A percentile compares a stretch with the other conserved stretches of the same genome.
These are phyloP conservation scores for Calonectria crousiana DNA, from an alignment of 2,329 filamentous ascomycete species.

Conservation along the genomic window DNA sequence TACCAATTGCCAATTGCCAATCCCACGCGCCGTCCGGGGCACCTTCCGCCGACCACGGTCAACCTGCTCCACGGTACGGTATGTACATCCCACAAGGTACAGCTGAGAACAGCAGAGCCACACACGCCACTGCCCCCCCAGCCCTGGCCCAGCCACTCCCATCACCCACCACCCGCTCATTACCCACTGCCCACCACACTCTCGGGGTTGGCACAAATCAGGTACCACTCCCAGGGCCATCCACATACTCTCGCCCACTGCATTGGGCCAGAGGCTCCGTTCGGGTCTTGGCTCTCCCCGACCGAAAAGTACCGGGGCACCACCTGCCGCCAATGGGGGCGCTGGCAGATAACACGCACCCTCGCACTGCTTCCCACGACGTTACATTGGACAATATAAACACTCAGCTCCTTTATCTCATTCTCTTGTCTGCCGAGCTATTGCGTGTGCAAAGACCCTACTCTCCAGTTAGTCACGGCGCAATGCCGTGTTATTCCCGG, in stretches of 20 bases:
- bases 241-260: not conserved
- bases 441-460: not conserved
- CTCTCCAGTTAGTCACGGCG: not conserved
- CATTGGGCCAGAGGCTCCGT: constrained; percentile 16
- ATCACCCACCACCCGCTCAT: not conserved
- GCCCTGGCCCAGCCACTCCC: not conserved
- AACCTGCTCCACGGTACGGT: not conserved
- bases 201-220: not conserved
- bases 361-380: not conserved
- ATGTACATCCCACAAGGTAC: not conserved
- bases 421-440: not conserved
- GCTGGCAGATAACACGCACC: constrained; percentile 35
- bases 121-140: not conserved
- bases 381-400: constrained; percentile 3
- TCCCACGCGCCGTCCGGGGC: not conserved
- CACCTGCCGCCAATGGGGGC: constrained; percentile 36
- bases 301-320: not conserved
- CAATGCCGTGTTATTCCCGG: not conserved
- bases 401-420: not conserved
- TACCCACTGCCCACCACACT: not conserved
- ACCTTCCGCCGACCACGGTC: not conserved
- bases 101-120: not conserved
- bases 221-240: not conserved
- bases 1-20: constrained; percentile 8
- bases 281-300: not conserved